A percentile compares a stretch with the other conserved stretches of the same genome.
phyloP scores from a whole-genome alignment of 179 eudicot genomes.

The Heliamphora pulchella region DNA sequence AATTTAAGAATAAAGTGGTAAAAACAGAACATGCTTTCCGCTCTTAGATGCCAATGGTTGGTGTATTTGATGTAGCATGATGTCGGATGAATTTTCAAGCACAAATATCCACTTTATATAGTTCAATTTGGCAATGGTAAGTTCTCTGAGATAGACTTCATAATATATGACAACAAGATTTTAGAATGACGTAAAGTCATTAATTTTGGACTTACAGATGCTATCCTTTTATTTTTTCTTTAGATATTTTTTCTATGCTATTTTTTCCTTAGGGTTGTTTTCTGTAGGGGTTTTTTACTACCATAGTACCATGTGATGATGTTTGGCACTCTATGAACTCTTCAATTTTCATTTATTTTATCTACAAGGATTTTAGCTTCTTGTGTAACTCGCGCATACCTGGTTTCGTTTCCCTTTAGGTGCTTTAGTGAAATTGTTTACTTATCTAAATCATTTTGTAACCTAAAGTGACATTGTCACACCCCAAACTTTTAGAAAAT shows the following conservation, averaged over 20 bases:
- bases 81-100: neutral
- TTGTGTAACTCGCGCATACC: neutral
- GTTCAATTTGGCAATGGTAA: neutral
- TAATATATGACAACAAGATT: neutral
- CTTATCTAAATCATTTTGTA: neutral
- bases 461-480: neutral
- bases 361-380: neutral
- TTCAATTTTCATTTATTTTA: neutral
- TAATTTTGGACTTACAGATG: neutral
- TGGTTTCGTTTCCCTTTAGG: neutral
- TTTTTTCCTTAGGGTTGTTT: neutral
- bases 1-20: neutral
- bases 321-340: neutral
- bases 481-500: no score
- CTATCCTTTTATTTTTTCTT: neutral
- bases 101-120: neutral
- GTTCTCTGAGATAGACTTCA: neutral
- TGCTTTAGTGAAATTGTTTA: neutral
- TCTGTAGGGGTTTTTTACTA: no score
- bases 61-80: neutral
- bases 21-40: neutral
- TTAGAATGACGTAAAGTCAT: neutral
- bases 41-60: neutral
- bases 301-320: neutral
- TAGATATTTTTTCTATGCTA: neutral